Evolutionary conservation across 2,329 filamentous ascomycete species (phyloP).

Genomic region (Alternaria atra): DNA sequence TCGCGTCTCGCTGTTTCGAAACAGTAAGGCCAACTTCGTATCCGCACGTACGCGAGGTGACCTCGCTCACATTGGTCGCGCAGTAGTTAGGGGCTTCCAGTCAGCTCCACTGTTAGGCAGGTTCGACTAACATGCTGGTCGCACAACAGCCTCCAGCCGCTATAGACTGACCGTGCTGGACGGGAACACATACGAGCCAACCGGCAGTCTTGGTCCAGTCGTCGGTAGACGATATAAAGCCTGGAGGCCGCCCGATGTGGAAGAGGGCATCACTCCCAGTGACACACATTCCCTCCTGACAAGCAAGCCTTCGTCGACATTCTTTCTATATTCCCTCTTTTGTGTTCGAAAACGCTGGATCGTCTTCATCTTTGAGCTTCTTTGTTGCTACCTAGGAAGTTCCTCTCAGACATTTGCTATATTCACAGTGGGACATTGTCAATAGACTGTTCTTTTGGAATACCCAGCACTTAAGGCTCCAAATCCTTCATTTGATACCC

Average conservation of each 20-base stretch:
- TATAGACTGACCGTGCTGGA: slow-evolving; percentile 29
- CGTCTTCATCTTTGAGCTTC: slow-evolving; percentile 40
- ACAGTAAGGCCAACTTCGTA: slow-evolving; percentile 25
- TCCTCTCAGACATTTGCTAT: slow-evolving; percentile 9
- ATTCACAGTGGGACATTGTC: slow-evolving; percentile 23
- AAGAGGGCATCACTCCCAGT: slow-evolving; percentile 34
- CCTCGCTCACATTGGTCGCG: slow-evolving; percentile 36
- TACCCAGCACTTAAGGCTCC: slow-evolving; percentile 21
- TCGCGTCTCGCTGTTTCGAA: slow-evolving; percentile 41
- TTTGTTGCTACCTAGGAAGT: slow-evolving; percentile 25
- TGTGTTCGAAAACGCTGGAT: slow-evolving; percentile 41
- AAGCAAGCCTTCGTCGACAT: slow-evolving; percentile 45
- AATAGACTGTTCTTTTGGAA: slow-evolving; percentile 19
- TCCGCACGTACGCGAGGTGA: slow-evolving; percentile 16
- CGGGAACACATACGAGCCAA: slow-evolving; percentile 25
- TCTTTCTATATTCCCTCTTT: slow-evolving; percentile 43
- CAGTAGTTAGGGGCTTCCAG: slow-evolving; percentile 26
- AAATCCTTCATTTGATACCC: slow-evolving; percentile 21
- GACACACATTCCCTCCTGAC: slow-evolving; percentile 38
- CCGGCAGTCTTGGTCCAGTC: slow-evolving; percentile 21
- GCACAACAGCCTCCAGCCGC: slow-evolving; percentile 34
- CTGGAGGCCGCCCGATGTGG: slow-evolving; percentile 26
- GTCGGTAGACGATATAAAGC: slow-evolving; percentile 29
- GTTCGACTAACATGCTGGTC: slow-evolving; percentile 27
- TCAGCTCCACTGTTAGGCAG: slow-evolving; percentile 22